phyloP scores from a whole-genome alignment of 371 early-diverging fungal genomes.

The Syncephalastrum monosporum region DNA sequence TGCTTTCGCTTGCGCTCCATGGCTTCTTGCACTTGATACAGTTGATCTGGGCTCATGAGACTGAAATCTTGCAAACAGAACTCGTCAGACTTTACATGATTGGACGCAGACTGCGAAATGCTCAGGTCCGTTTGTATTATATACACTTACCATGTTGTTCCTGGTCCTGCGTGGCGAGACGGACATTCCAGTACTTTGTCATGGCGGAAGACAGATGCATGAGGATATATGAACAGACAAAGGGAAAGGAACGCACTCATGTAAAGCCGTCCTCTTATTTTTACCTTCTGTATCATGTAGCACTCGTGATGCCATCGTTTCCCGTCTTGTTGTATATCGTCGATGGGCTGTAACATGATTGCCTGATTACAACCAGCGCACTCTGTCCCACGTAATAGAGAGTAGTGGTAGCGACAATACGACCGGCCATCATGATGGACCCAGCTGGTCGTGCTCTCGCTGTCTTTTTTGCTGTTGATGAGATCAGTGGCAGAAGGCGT shows the following conservation, averaged over 20 bases:
- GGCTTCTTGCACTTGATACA: conserved; percentile 5
- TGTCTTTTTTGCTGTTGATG: neutral
- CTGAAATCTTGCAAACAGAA: conserved; percentile 1
- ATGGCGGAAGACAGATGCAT: neutral
- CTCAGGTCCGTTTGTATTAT: no score
- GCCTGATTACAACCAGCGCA: conserved; percentile 91
- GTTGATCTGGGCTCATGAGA: conserved; percentile 6
- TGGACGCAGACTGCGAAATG: no score
- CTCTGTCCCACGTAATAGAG: conserved; percentile 72
- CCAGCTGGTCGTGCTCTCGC: conserved; percentile 76
- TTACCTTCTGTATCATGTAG: conserved; percentile 91
- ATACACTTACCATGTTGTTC: conserved; percentile 14
- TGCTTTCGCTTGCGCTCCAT: conserved; percentile 14
- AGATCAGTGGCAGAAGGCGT: neutral
- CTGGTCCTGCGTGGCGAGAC: conserved; percentile 3
- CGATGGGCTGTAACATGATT: conserved; percentile 86
- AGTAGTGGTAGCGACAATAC: conserved; percentile 89
- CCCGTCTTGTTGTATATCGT: conserved; percentile 67
- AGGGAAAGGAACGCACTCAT: neutral
- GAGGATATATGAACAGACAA: no score
- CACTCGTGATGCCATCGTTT: conserved; percentile 97
- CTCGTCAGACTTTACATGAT: neutral
- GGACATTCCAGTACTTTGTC: conserved; percentile 20
- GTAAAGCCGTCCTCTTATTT: conserved; percentile 1
- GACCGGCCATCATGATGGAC: conserved; percentile 76